Percentiles rank a stretch among this genome's conserved stretches.
These are phyloP conservation scores for Rutstroemia sp. DNA, from an alignment of 2,329 filamentous ascomycete species.

Conservation along the genomic window DNA sequence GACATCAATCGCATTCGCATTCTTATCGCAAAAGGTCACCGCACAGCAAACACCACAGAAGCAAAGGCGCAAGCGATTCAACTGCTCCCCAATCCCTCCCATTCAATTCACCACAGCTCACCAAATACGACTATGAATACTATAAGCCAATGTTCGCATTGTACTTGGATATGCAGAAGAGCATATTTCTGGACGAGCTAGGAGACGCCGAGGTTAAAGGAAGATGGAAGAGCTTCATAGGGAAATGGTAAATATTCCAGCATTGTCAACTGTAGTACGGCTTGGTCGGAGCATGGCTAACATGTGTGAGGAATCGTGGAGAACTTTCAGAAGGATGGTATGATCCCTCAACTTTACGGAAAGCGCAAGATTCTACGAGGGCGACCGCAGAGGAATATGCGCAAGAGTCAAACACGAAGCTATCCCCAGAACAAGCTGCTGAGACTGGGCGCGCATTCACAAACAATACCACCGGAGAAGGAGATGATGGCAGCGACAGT, in stretches of 20 bases:
- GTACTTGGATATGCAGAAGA: constrained; percentile 86
- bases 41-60: constrained; percentile 15
- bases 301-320: constrained; percentile 63
- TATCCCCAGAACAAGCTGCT: constrained; percentile 7
- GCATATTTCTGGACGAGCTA: constrained; percentile 59
- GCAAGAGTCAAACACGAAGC: constrained; percentile 8
- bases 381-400: constrained; percentile 6
- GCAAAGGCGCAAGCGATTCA: constrained; percentile 30
- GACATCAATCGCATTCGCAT: constrained; percentile 9
- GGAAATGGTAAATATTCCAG: constrained; percentile 61
- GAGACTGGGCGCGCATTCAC: neutral
- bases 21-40: constrained; percentile 20
- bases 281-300: constrained; percentile 32
- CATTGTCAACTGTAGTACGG: neutral
- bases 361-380: constrained; percentile 20
- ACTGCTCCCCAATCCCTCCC: constrained; percentile 42
- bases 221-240: constrained; percentile 87
- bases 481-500: constrained; percentile 21
- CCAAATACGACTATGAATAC: constrained; percentile 57
- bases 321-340: constrained; percentile 92
- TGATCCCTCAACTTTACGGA: constrained; percentile 55
- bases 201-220: constrained; percentile 70
- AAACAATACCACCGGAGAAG: neutral
- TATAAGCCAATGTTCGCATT: constrained; percentile 71
- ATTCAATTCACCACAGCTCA: constrained; percentile 56